Conservation (phyloP, 768 basidiomycete species). For the Lentinula raphanica region DNA sequence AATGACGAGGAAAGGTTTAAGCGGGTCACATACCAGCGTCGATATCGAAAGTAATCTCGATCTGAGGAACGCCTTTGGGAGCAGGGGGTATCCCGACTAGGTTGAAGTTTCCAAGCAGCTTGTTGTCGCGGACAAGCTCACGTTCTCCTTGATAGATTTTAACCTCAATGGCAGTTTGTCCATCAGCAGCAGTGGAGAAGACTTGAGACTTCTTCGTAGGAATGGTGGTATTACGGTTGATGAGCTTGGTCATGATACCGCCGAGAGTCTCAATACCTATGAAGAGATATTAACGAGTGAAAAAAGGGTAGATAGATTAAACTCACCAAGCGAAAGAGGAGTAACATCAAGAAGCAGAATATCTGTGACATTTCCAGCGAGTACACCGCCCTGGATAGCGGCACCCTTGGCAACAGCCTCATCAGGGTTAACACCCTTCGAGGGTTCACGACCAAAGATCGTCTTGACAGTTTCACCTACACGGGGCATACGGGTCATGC, state of each 20-base stretch:
- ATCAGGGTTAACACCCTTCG: conserved; percentile 99
- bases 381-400: conserved; percentile 95
- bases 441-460: conserved; percentile 93
- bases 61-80: conserved; percentile 78
- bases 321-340: conserved; percentile 76
- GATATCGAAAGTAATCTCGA: conserved; percentile 92
- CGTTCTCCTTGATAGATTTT: conserved; percentile 99
- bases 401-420: conserved; percentile 99
- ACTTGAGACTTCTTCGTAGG: conserved; percentile 99
- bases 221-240: conserved; percentile 97
- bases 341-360: conserved; percentile 93
- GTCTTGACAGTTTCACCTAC: conserved; percentile 91
- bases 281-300: conserved; percentile 13
- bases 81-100: conserved; percentile 94
- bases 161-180: conserved; percentile 99
- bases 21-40: conserved; percentile 86
- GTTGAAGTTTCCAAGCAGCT: conserved; percentile 98
- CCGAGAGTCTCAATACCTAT: conserved; percentile 89
- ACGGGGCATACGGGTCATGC: conserved; percentile 97
- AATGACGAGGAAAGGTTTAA: not conserved
- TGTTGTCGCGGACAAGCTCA: conserved; percentile 97
- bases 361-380: conserved; percentile 94
- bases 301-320: not conserved
- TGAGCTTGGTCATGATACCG: conserved; percentile 99
- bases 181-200: conserved; percentile 98